Conservation (phyloP, 768 basidiomycete genomes). For the Tylopilus vinaceipallidus region DNA sequence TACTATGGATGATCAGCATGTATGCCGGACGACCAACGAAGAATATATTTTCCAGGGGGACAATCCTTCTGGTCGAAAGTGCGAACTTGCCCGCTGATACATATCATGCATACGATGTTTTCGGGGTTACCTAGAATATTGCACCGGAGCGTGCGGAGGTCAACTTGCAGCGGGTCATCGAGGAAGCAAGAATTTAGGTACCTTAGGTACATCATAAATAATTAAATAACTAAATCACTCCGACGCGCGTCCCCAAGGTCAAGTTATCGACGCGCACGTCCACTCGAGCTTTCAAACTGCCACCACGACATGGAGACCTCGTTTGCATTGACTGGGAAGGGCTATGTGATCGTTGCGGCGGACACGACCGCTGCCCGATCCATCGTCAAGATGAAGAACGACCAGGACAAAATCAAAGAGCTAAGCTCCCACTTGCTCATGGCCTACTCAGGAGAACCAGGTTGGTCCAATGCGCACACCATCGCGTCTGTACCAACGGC, state of each 20-base stretch:
- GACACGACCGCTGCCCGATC: slow-evolving; percentile 89
- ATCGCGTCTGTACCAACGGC: background rate
- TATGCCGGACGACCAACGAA: too few species aligned
- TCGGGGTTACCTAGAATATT: background rate
- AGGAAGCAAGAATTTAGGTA: background rate
- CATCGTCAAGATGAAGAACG: slow-evolving; percentile 96
- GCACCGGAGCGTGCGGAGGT: background rate
- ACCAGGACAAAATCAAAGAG: slow-evolving; percentile 95
- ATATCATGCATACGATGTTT: background rate
- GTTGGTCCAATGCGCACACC: slow-evolving; percentile 35
- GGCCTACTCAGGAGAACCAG: slow-evolving; percentile 94
- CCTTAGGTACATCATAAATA: slow-evolving; percentile 1
- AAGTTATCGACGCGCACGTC: slow-evolving; percentile 26
- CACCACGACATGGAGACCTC: slow-evolving; percentile 75
- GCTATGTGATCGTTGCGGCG: slow-evolving; percentile 88
- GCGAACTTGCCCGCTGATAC: background rate
- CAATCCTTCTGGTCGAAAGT: too few species aligned
- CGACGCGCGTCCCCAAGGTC: too few species aligned
- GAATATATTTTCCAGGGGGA: background rate
- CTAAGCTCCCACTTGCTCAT: slow-evolving; percentile 90
- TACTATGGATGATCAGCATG: too few species aligned
- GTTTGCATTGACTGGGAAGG: slow-evolving; percentile 89
- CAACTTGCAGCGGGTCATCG: too few species aligned
- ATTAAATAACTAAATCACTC: slow-evolving; percentile 12
- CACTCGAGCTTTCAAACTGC: slow-evolving; percentile 8